These are phyloP conservation scores for Alnus glutinosa DNA, from an alignment of 306 rosid species.

Conservation along the genomic window DNA sequence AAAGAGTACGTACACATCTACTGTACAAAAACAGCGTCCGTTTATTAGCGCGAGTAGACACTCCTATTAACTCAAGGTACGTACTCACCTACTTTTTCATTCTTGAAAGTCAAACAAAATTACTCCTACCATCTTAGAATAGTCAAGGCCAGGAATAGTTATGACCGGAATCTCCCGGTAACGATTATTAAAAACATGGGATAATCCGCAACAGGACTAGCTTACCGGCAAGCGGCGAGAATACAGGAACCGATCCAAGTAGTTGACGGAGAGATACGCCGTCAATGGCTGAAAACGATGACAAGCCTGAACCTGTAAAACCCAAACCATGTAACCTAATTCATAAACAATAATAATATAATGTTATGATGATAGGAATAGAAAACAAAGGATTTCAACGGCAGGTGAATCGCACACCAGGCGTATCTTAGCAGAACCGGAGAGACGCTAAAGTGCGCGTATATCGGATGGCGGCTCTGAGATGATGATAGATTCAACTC, in stretches of 20 bases:
- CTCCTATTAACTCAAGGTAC: not conserved
- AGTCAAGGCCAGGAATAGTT: not conserved
- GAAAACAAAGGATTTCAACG: too few species aligned
- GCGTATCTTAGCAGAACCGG: not conserved
- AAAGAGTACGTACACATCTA: not conserved
- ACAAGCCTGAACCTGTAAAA: conserved; percentile 68
- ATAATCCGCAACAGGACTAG: conserved; percentile 6
- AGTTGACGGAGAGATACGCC: conserved; percentile 93
- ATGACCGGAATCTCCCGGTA: not conserved
- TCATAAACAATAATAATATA: too few species aligned
- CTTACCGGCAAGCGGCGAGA: conserved; percentile 83
- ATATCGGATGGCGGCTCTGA: not conserved
- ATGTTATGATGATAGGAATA: too few species aligned
- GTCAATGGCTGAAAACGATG: conserved; percentile 84
- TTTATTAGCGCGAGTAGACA: conserved; percentile 11
- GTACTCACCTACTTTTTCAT: conserved; percentile 4
- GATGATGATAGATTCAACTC: conserved; percentile 18
- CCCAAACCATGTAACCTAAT: not conserved
- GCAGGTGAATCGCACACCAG: not conserved
- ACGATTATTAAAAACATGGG: not conserved
- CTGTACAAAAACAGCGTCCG: not conserved
- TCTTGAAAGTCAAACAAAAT: conserved; percentile 53
- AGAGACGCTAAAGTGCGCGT: conserved; percentile 1
- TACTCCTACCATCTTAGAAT: conserved; percentile 25
- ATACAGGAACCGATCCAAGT: conserved; percentile 86